These are phyloP conservation scores for Pseudogymnoascus sp. DNA, from an alignment of 2,329 filamentous ascomycete genomes.

Conservation along the genomic window DNA sequence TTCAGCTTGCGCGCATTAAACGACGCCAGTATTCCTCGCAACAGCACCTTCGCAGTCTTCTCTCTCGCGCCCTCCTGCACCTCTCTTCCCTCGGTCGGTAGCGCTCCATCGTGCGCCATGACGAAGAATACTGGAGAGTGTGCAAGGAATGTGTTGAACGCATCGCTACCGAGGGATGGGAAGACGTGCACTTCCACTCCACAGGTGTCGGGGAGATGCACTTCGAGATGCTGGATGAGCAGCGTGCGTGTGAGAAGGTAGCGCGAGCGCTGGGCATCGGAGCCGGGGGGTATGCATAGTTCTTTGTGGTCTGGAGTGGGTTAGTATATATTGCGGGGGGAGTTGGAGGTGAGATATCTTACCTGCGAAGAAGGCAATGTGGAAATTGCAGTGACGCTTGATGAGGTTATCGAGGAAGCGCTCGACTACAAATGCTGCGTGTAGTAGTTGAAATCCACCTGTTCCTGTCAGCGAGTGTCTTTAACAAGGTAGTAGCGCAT, in stretches of 20 bases:
- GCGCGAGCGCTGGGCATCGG: slow-evolving; percentile 25
- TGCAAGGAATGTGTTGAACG: slow-evolving; percentile 48
- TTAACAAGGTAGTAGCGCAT: background rate
- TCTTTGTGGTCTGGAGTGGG: slow-evolving; percentile 33
- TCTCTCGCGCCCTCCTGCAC: slow-evolving; percentile 13
- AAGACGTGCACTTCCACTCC: slow-evolving; percentile 33
- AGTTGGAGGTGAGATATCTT: slow-evolving; percentile 5
- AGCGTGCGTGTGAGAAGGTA: slow-evolving; percentile 54
- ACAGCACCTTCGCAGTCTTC: slow-evolving; percentile 18
- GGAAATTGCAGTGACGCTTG: slow-evolving; percentile 59
- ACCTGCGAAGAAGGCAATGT: slow-evolving; percentile 56
- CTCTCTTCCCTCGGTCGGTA: background rate
- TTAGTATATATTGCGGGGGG: slow-evolving; percentile 14
- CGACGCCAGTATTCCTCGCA: slow-evolving; percentile 41
- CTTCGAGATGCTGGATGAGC: slow-evolving; percentile 51
- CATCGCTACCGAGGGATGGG: slow-evolving; percentile 35
- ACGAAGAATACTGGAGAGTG: slow-evolving; percentile 53
- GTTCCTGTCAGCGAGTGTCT: background rate
- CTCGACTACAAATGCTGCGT: slow-evolving; percentile 62
- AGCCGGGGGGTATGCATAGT: slow-evolving; percentile 44
- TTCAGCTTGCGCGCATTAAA: slow-evolving; percentile 50
- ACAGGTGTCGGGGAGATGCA: slow-evolving; percentile 19
- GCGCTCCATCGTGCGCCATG: slow-evolving; percentile 55
- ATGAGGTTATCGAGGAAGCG: slow-evolving; percentile 51
- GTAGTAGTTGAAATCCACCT: slow-evolving; percentile 61